phyloP scores from a whole-genome alignment of 2,329 filamentous ascomycete genomes.

The Sporothrix schenckii region DNA sequence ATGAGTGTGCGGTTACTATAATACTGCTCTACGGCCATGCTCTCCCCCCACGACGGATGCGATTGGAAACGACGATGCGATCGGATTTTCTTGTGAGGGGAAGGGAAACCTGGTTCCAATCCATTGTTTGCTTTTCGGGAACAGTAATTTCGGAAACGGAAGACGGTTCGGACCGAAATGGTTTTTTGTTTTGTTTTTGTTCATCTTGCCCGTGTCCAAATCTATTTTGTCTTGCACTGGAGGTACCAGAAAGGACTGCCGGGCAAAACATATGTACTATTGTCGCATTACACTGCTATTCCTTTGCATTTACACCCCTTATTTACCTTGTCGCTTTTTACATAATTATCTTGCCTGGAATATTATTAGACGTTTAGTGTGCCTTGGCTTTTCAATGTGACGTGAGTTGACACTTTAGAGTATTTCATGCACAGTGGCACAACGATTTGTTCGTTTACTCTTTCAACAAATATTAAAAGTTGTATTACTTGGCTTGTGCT shows the following conservation, averaged over 20 bases:
- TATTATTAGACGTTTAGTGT: conserved; percentile 27
- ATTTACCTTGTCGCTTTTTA: conserved; percentile 3
- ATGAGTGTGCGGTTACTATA: conserved; percentile 30
- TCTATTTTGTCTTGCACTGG: conserved; percentile 30
- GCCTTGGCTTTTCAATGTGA: neutral
- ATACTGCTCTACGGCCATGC: conserved; percentile 23
- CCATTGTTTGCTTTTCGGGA: conserved; percentile 25
- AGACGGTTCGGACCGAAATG: conserved; percentile 31
- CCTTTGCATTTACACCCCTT: conserved; percentile 27
- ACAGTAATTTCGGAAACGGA: neutral
- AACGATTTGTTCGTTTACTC: too few relatives aligned
- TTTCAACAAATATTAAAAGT: neutral
- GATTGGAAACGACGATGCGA: conserved; percentile 13
- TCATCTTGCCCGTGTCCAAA: conserved; percentile 29
- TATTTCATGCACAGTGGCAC: too few relatives aligned
- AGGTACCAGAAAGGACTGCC: conserved; percentile 26
- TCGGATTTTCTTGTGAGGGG: conserved; percentile 4
- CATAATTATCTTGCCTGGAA: conserved; percentile 19
- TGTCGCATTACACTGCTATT: conserved; percentile 48
- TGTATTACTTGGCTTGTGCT: neutral
- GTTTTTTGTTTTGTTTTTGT: conserved; percentile 32
- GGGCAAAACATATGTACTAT: conserved; percentile 54
- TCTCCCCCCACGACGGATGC: neutral
- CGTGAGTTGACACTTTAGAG: neutral
- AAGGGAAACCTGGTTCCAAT: conserved; percentile 1